Evolutionary conservation across 495 filamentous ascomycete genomes (phyloP), one percentile per base, ranked within the genome.

Genomic region (Penicillium argentinense): DNA sequence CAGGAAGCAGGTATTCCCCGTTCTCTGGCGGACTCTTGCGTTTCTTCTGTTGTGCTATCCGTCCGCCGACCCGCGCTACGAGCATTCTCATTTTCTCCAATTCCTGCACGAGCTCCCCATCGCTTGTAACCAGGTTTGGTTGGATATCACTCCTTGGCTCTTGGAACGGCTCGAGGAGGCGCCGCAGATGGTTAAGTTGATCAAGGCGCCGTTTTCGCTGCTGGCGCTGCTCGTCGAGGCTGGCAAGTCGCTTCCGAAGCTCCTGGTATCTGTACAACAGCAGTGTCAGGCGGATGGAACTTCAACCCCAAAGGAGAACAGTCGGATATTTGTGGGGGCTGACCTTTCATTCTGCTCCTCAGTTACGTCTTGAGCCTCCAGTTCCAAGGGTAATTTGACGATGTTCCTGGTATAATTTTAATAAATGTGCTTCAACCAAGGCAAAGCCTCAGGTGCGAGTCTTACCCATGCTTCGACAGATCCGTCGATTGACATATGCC

Each of bases 71-170:
- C 33, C 87, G 76, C 14, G 83, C 81, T 32, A 87, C 80, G 47
- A 95, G 68, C 62, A 89, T 78, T 27, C 84, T 78, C 83, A 89
- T 91, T 53, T 77, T 82, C 57, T 86, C 81, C 51, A 95, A 58
- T 64, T 95, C 89, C 29, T 74, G 69, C 50, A 82, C 80, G 17
- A 95, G 60, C 53, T 85, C 81, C n/a, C 84, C 85, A 63, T 89
- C 84, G 32, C 79, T 78, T 11, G 81, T 86, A 8, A 89, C 76
- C 13, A 95, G 68, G 64, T 92, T 95, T 17, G 84, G 83, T 56
- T 95, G 89, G 18, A 95, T 79, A 33, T 73, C 75, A 26, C 72
- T 58, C 37, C 73, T 68, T 1, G 80, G 75, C 5, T 79, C 60
- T 25, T 73, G 54, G 49, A 88, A 86, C 0, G 81, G 82, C 27